Evolutionary conservation across 257 asterid genomes (phyloP), one percentile per base, ranked within the genome.

Genomic region (Leonotis leonurus): DNA sequence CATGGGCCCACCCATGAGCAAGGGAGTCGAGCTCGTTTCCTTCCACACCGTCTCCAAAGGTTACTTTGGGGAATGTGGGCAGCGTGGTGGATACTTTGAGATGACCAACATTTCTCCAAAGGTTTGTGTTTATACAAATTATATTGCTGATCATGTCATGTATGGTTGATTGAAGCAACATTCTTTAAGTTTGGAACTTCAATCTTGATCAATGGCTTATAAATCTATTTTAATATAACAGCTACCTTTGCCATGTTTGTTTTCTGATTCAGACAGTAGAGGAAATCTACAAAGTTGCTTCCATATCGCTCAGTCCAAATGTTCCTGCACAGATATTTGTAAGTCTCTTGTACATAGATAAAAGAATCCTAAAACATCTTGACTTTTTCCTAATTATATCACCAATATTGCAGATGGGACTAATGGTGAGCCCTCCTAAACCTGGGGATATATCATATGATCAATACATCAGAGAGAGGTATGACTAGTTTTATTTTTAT

Each of bases 41-140:
- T 93, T 87, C 64, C 97, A 93, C 87, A 93, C 97, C 0, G 95
- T 93, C 67, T 93, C 99, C 4, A 93, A 93, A 72, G 99, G 99
- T 71, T 87, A 82, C 68, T 93, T 75, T 78, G 97, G 99, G 51
- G 99, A 93, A 78, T 94, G 99, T 74, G 99, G 99, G 60, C 99
- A 94, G 62, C 97, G 99, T 48, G 97, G 99, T 32, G 97, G 93
- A 43, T 94, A 94, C 80, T 94, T 94, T 61, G 96, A 94, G 87
- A 90, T 94, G 99, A 90, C 96, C 60, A 90, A 90, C 70, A 75
- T 94, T 69, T 22, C 92, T 75, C 97, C 93, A 16, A 79, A 73
- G 97, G 99, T 94, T 54, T 69, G 84, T 41, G 33, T 25, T 60
- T 52, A 13, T 37, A 10, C 33, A 17, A 41, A 14, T 41, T 22